Percentiles rank a stretch among this genome's conserved stretches.
Evolutionary conservation across 2,329 filamentous ascomycete genomes (phyloP).

Genomic region (Sporothrix curviconia): DNA sequence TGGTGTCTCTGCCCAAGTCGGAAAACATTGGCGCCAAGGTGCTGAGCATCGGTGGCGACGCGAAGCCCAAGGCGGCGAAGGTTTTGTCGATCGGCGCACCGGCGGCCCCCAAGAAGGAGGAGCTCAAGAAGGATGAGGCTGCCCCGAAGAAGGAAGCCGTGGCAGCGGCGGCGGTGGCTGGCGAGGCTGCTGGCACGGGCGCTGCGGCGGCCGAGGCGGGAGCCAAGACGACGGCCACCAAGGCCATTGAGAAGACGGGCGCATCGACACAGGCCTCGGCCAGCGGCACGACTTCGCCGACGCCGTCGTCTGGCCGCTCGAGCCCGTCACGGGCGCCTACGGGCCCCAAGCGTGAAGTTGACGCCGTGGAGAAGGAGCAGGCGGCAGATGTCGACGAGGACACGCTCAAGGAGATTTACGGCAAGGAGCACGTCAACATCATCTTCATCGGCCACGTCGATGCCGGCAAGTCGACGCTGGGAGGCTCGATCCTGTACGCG

Average conservation of each 20-base stretch:
- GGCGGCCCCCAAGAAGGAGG: slow-evolving; percentile 34
- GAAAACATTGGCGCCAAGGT: slow-evolving; percentile 56
- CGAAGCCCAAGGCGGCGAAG: slow-evolving; percentile 53
- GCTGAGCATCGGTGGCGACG: slow-evolving; percentile 53
- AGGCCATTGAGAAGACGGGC: slow-evolving; percentile 88
- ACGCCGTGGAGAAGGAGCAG: slow-evolving; percentile 79
- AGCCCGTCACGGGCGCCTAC: slow-evolving; percentile 58
- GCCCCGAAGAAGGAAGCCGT: slow-evolving; percentile 6
- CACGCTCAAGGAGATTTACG: slow-evolving; percentile 89
- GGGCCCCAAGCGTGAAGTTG: slow-evolving; percentile 61
- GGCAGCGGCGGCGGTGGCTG: slow-evolving; percentile 11
- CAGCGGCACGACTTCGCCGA: slow-evolving; percentile 71
- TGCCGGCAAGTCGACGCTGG: slow-evolving; percentile 93
- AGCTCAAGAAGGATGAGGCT: slow-evolving; percentile 33
- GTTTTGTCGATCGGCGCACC: slow-evolving; percentile 64
- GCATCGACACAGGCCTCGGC: slow-evolving; percentile 48
- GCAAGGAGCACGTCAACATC: slow-evolving; percentile 88
- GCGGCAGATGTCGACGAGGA: slow-evolving; percentile 62
- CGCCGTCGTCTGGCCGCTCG: slow-evolving; percentile 75
- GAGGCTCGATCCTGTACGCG: slow-evolving; percentile 84
- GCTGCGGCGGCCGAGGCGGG: slow-evolving; percentile 49
- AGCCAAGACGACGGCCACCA: slow-evolving; percentile 76
- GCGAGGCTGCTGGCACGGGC: slow-evolving; percentile 28
- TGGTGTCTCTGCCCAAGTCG: slow-evolving; percentile 34
- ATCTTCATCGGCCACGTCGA: slow-evolving; percentile 97